Evolutionary conservation across 2,329 filamentous ascomycete species (phyloP).

Genomic region (Clonostachys solani): DNA sequence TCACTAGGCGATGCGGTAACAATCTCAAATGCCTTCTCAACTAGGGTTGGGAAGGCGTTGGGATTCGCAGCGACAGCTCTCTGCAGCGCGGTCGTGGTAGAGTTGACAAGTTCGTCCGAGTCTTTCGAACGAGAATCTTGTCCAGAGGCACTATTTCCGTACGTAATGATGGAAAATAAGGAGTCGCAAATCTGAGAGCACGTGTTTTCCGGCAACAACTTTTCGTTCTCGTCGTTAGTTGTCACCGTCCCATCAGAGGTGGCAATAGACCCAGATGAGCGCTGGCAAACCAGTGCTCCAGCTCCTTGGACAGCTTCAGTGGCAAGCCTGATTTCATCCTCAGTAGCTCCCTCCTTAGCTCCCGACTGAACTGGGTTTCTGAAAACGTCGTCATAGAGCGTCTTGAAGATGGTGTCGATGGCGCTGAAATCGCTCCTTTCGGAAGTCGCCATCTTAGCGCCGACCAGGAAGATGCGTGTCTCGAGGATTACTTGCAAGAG

Average conservation of each 20-base stretch:
- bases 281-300: conserved; percentile 38
- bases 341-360: conserved; percentile 16
- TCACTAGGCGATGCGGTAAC: conserved; percentile 14
- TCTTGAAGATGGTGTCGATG: conserved; percentile 28
- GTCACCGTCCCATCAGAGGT: neutral
- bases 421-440: conserved; percentile 30
- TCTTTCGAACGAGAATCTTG: conserved; percentile 10
- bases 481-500: conserved; percentile 47
- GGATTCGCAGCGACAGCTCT: conserved; percentile 28
- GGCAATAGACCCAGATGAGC: neutral
- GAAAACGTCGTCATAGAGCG: conserved; percentile 38
- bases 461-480: conserved; percentile 33
- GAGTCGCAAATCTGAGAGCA: conserved; percentile 31
- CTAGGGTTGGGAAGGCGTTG: conserved; percentile 24
- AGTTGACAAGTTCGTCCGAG: conserved; percentile 32
- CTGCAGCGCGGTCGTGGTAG: conserved; percentile 33
- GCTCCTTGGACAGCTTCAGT: conserved; percentile 40
- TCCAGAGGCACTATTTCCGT: conserved; percentile 8
- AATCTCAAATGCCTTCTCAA: conserved; percentile 16
- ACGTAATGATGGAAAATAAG: conserved; percentile 21
- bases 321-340: conserved; percentile 34
- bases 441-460: conserved; percentile 20
- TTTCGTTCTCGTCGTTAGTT: conserved; percentile 3
- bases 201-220: conserved; percentile 25
- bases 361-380: conserved; percentile 25